phyloP scores from a whole-genome alignment of 2,329 filamentous ascomycete genomes.

The Pochonia chlamydosporia region DNA sequence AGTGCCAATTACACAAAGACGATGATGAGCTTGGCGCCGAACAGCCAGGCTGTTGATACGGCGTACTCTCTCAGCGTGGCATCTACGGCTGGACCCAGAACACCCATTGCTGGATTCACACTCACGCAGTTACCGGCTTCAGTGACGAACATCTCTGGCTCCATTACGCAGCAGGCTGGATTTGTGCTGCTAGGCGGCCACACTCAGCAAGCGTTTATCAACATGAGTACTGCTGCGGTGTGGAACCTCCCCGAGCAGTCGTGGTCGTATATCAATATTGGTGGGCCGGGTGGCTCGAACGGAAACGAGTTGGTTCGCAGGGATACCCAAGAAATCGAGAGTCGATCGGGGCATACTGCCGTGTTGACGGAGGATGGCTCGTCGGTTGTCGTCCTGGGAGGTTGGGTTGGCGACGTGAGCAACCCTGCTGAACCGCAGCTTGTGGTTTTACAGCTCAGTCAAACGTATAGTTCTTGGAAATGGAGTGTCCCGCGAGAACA shows the following conservation, averaged over 20 bases:
- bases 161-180: slow-evolving; percentile 65
- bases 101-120: slow-evolving; percentile 81
- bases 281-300: slow-evolving; percentile 27
- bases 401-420: slow-evolving; percentile 81
- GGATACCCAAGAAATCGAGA: slow-evolving; percentile 49
- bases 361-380: slow-evolving; percentile 73
- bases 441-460: slow-evolving; percentile 67
- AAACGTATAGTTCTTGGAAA: slow-evolving; percentile 68
- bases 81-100: slow-evolving; percentile 52
- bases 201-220: slow-evolving; percentile 77
- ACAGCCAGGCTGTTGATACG: slow-evolving; percentile 18
- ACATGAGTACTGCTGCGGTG: slow-evolving; percentile 85
- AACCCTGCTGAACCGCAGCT: slow-evolving; percentile 78
- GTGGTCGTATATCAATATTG: slow-evolving; percentile 77
- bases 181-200: slow-evolving; percentile 84
- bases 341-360: slow-evolving; percentile 83
- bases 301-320: background rate
- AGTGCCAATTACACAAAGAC: slow-evolving; percentile 71
- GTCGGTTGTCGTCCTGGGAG: slow-evolving; percentile 74
- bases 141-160: slow-evolving; percentile 60
- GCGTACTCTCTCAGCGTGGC: slow-evolving; percentile 32
- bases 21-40: slow-evolving; percentile 63
- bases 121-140: slow-evolving; percentile 69
- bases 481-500: slow-evolving; percentile 59
- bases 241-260: slow-evolving; percentile 81